Evolutionary conservation across 2,329 filamentous ascomycete genomes (phyloP).

Genomic region (Xylariomycetidae sp.): DNA sequence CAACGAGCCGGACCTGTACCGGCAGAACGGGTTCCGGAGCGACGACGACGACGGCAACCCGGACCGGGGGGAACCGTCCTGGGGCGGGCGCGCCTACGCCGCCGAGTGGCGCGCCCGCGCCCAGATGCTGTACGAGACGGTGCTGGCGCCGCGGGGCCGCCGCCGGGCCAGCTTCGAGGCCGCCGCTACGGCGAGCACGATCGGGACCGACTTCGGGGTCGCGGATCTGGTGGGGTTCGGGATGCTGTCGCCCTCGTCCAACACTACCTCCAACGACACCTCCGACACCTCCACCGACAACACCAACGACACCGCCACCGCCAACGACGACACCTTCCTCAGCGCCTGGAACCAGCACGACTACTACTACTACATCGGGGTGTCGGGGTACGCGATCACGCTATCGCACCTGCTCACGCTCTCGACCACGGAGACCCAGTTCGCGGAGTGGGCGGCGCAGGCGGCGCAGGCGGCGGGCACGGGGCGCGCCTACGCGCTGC

Average conservation of each 20-base stretch:
- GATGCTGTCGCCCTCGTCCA: no score
- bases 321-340: conserved; percentile 26
- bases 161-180: conserved; percentile 41
- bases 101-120: conserved; percentile 40
- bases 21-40: conserved; percentile 37
- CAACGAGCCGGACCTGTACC: conserved; percentile 26
- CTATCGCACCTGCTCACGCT: conserved; percentile 39
- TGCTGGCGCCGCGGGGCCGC: conserved; percentile 34
- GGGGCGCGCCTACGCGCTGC: conserved; percentile 39
- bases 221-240: no score
- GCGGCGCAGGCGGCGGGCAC: conserved; percentile 34
- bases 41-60: no score
- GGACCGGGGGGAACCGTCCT: no score
- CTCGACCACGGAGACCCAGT: conserved; percentile 39
- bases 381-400: conserved; percentile 36
- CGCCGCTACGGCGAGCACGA: conserved; percentile 42
- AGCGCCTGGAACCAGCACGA: conserved; percentile 45
- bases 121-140: conserved; percentile 35
- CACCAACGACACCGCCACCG: conserved; percentile 30
- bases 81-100: conserved; percentile 37
- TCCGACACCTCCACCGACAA: conserved; percentile 29
- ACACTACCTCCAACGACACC: conserved; percentile 32
- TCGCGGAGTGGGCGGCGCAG: conserved; percentile 38
- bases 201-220: conserved; percentile 43
- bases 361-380: conserved; percentile 46